These are phyloP conservation scores for Linaria vulgaris DNA, from an alignment of 257 asterid genomes.

Conservation along the genomic window DNA sequence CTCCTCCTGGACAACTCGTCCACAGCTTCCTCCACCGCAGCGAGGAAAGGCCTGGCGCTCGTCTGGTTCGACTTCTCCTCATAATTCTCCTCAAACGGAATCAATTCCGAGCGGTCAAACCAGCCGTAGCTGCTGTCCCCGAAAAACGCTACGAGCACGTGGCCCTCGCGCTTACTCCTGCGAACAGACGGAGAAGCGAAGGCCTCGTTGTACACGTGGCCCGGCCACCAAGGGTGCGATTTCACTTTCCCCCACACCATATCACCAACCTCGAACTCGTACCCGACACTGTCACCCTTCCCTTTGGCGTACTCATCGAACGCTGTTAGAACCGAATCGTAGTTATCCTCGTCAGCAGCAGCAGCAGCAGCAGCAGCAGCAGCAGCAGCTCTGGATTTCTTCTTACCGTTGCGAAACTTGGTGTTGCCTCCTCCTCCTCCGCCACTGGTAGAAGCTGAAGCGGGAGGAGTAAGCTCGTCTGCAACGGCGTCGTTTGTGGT, in stretches of 20 bases:
- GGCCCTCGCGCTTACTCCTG: conserved; percentile 69
- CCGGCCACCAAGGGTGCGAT: conserved; percentile 99
- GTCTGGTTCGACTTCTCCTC: conserved; percentile 75
- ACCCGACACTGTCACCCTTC: conserved; percentile 47
- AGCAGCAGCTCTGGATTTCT: neutral
- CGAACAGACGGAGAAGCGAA: conserved; percentile 69
- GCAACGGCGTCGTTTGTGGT: neutral
- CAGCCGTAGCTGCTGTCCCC: conserved; percentile 97
- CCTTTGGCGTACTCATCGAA: conserved; percentile 65
- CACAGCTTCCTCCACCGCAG: conserved; percentile 84
- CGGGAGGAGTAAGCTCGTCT: neutral
- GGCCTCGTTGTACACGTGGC: conserved; percentile 68
- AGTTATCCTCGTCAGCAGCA: conserved; percentile 22
- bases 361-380: neutral
- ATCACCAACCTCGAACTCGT: conserved; percentile 77
- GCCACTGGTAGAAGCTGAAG: neutral
- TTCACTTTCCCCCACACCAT: conserved; percentile 99
- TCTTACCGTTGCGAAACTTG: too few relatives aligned
- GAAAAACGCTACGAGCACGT: conserved; percentile 86
- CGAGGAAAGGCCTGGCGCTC: conserved; percentile 45
- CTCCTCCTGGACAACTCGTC: conserved; percentile 76
- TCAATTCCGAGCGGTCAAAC: conserved; percentile 75
- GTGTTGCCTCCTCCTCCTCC: too few relatives aligned
- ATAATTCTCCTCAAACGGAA: conserved; percentile 74
- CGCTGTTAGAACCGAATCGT: conserved; percentile 56